Conservation (phyloP, 2,329 filamentous ascomycete genomes). For the Fusarium globosum region DNA sequence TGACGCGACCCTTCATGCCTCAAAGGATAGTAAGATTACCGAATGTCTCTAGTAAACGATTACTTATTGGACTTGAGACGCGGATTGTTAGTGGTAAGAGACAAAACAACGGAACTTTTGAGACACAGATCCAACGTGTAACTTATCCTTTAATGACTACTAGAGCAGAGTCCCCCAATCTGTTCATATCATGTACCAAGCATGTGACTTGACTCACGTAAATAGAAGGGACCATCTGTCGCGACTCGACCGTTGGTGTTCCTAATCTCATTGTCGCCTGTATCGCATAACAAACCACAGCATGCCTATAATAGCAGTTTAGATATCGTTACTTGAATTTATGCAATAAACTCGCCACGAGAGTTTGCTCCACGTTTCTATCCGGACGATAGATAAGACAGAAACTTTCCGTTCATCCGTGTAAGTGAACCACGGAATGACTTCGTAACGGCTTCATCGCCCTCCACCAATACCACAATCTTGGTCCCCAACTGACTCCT, state of each 20-base stretch:
- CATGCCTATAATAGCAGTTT: not conserved
- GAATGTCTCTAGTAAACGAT: not conserved
- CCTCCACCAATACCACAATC: not conserved
- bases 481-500: rapidly evolving
- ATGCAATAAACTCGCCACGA: not conserved
- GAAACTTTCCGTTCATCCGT: not conserved
- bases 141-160: not conserved
- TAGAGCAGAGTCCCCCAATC: not conserved
- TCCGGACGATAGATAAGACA: not conserved
- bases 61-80: not conserved
- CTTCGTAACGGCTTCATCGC: not conserved
- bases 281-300: not conserved
- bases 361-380: not conserved
- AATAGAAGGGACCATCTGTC: not conserved
- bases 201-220: not conserved
- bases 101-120: not conserved
- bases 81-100: not conserved
- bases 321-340: rapidly evolving
- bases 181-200: not conserved
- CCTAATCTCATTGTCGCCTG: not conserved
- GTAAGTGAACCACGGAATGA: not conserved
- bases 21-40: not conserved
- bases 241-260: not conserved
- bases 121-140: not conserved
- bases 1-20: slow-evolving; percentile 9